Conservation (phyloP, 106 monocot genomes). For the Dendrobium officinale region DNA sequence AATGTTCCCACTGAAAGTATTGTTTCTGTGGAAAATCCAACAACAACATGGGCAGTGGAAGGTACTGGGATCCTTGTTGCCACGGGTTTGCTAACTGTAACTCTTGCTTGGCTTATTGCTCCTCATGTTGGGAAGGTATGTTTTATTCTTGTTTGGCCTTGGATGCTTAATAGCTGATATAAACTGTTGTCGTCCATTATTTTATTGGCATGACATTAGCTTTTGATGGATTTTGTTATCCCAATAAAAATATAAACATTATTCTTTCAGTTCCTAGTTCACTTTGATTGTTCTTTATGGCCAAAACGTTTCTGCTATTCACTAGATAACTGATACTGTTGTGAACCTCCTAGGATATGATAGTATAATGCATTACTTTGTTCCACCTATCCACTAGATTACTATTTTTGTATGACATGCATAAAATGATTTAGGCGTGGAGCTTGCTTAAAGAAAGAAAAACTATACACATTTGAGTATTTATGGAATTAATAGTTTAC, state of each 20-base stretch:
- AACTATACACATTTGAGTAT: no score
- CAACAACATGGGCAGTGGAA: slow-evolving; percentile 53
- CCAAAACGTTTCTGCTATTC: neutral
- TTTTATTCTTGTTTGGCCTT: neutral
- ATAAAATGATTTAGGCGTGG: no score
- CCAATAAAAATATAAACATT: neutral
- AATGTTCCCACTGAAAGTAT: slow-evolving; percentile 29
- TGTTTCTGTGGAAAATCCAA: slow-evolving; percentile 26
- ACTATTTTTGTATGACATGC: no score
- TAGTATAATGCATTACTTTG: neutral
- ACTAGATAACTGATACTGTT: neutral
- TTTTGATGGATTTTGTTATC: neutral
- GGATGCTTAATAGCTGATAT: neutral
- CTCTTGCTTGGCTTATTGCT: slow-evolving; percentile 76
- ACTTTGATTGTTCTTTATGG: neutral
- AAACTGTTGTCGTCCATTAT: neutral
- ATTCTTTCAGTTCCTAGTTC: neutral
- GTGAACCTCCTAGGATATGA: neutral
- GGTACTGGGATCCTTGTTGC: slow-evolving; percentile 68
- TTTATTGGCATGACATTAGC: neutral
- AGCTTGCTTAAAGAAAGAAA: no score
- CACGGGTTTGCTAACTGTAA: slow-evolving; percentile 58
- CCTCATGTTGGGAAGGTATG: slow-evolving; percentile 88
- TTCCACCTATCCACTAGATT: no score
- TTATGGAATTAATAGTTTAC: no score